Percentiles rank a stretch among this genome's conserved stretches.
These are phyloP conservation scores for Dipodascus geniculatus DNA, from an alignment of 805 yeast genomes.

Conservation along the genomic window DNA sequence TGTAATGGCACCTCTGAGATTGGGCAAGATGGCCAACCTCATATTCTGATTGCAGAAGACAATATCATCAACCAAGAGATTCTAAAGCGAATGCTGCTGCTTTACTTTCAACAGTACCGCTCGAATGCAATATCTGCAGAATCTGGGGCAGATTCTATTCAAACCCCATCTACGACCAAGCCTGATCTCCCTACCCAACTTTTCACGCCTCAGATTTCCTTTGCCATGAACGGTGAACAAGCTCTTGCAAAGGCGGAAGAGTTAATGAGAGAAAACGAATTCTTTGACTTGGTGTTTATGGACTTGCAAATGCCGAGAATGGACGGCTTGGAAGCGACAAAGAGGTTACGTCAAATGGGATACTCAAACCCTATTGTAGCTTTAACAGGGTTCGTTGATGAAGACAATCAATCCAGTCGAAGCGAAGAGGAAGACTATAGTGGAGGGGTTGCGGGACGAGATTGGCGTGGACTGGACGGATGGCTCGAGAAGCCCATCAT, in stretches of 20 bases:
- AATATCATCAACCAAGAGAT: conserved; percentile 92
- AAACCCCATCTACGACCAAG: background rate
- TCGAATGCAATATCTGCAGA: background rate
- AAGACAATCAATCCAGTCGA: conserved; percentile 48
- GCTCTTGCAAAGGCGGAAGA: conserved; percentile 60
- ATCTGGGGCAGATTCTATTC: background rate
- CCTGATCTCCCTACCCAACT: background rate
- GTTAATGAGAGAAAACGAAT: conserved; percentile 22
- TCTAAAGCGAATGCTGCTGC: conserved; percentile 69
- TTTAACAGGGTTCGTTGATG: conserved; percentile 90
- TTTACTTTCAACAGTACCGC: conserved; percentile 49
- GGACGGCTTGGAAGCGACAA: conserved; percentile 82
- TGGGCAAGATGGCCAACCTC: conserved; percentile 8
- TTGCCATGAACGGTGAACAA: conserved; percentile 87
- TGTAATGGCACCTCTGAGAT: background rate
- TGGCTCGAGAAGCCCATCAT: conserved; percentile 82
- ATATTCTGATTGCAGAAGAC: conserved; percentile 85
- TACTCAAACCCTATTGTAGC: conserved; percentile 78
- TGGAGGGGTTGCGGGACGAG: conserved; percentile 38
- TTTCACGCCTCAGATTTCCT: conserved; percentile 41
- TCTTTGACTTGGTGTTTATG: conserved; percentile 76
- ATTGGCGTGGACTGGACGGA: conserved; percentile 86
- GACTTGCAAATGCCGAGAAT: conserved; percentile 95
- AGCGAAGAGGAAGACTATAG: conserved; percentile 23
- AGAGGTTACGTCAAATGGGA: conserved; percentile 51